A percentile compares a stretch with the other conserved stretches of the same genome.
Evolutionary conservation across 805 yeast species (phyloP).

Genomic region (Metschnikowia santaceciliae): DNA sequence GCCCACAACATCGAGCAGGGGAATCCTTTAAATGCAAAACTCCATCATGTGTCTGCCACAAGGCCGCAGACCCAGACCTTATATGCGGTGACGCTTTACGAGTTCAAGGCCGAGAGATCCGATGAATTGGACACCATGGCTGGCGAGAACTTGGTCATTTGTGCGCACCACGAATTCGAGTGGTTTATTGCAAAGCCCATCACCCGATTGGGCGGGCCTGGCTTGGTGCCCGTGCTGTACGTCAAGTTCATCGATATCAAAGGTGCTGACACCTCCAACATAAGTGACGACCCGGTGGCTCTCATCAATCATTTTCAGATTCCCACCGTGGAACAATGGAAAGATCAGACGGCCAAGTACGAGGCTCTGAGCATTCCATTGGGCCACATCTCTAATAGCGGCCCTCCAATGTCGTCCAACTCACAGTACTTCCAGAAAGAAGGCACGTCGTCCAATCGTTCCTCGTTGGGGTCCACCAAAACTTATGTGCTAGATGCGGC

Average conservation of each 20-base stretch:
- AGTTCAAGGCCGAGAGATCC: conserved; percentile 73
- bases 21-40: conserved; percentile 19
- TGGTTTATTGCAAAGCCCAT: conserved; percentile 99
- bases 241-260: conserved; percentile 80
- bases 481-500: conserved; percentile 54
- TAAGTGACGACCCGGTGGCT: conserved; percentile 40
- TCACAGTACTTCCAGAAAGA: conserved; percentile 36
- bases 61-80: conserved; percentile 43
- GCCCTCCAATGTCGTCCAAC: conserved; percentile 32
- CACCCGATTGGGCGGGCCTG: conserved; percentile 94
- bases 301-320: conserved; percentile 63
- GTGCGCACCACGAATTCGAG: conserved; percentile 94
- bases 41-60: conserved; percentile 11
- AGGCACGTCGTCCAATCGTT: conserved; percentile 22
- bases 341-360: conserved; percentile 81
- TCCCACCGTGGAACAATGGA: conserved; percentile 97
- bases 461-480: conserved; percentile 29
- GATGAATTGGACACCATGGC: conserved; percentile 83
- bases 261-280: conserved; percentile 36
- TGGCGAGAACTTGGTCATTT: conserved; percentile 86
- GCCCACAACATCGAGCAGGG: conserved; percentile 18
- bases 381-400: conserved; percentile 40
- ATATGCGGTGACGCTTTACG: conserved; percentile 83
- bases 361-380: conserved; percentile 84
- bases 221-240: conserved; percentile 87